Conservation (phyloP, 495 filamentous ascomycete species). For the Lophium mytilinum region DNA sequence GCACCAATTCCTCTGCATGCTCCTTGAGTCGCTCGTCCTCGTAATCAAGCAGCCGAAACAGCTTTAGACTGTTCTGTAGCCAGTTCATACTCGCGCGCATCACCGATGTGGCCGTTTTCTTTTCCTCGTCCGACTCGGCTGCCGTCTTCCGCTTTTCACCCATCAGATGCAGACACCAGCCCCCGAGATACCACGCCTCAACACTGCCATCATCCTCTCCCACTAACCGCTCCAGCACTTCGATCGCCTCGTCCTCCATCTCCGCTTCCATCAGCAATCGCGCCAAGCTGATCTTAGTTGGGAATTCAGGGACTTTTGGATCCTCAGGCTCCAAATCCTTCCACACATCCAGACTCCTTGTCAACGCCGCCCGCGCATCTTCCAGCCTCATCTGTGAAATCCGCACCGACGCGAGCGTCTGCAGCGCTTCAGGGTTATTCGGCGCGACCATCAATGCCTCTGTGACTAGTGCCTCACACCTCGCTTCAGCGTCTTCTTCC, state of each 20-base stretch:
- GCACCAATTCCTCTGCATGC: constrained; percentile 55
- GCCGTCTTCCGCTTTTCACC: constrained; percentile 56
- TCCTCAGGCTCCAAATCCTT: constrained; percentile 59
- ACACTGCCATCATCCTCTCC: constrained; percentile 86
- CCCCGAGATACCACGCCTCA: constrained; percentile 94
- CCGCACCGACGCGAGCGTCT: constrained; percentile 86
- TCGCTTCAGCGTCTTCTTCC: constrained; percentile 78
- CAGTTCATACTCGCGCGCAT: constrained; percentile 54
- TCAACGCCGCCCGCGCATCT: constrained; percentile 72
- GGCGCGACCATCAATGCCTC: constrained; percentile 75
- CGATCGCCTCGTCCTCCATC: constrained; percentile 75
- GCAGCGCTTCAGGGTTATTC: constrained; percentile 70
- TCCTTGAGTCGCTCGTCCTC: constrained; percentile 63
- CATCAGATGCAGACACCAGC: constrained; percentile 76
- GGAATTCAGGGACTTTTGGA: constrained; percentile 64
- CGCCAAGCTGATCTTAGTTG: constrained; percentile 72
- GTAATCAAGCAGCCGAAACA: constrained; percentile 56
- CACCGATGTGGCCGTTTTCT: constrained; percentile 32
- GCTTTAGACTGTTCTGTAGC: constrained; percentile 51
- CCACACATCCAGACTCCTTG: constrained; percentile 70
- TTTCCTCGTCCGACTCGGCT: constrained; percentile 33
- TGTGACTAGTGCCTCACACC: constrained; percentile 77
- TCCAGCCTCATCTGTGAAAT: constrained; percentile 73
- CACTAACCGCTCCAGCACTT: constrained; percentile 75
- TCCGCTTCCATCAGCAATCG: constrained; percentile 82